Conservation (phyloP, 768 basidiomycete species). For the Termitomyces sp. region DNA sequence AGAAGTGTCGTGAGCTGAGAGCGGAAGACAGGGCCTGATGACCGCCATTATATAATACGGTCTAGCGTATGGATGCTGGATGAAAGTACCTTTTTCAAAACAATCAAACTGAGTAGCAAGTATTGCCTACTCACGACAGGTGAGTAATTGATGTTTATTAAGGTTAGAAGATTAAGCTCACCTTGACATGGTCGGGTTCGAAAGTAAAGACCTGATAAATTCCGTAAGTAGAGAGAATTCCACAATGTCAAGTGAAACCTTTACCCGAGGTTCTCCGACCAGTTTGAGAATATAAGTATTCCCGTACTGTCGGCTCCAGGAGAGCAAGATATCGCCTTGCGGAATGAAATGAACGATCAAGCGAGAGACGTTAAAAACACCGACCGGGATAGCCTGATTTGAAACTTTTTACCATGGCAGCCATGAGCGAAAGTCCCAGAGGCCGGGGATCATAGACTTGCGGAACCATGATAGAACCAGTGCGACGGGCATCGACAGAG, state of each 20-base stretch:
- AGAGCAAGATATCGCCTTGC: conserved; percentile 23
- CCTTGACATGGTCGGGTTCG: conserved; percentile 45
- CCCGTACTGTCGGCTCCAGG: conserved; percentile 21
- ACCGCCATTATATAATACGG: background rate
- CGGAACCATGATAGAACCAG: conserved; percentile 28
- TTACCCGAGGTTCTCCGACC: conserved; percentile 26
- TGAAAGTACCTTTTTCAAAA: conserved; percentile 36
- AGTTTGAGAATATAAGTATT: conserved; percentile 21
- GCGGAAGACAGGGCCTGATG: conserved; percentile 21
- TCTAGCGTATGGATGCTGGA: background rate
- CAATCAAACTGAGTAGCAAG: conserved; percentile 43
- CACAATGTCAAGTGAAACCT: background rate
- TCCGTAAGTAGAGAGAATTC: background rate
- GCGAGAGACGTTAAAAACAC: background rate
- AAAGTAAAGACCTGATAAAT: conserved; percentile 30
- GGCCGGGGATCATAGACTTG: conserved; percentile 27
- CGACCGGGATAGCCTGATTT: conserved; percentile 22
- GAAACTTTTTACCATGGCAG: conserved; percentile 17
- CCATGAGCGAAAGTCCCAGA: conserved; percentile 29
- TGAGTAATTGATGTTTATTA: background rate
- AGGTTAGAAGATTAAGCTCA: background rate
- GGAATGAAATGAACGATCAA: background rate
- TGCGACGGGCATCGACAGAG: background rate
- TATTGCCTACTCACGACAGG: conserved; percentile 18
- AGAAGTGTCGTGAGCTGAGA: conserved; percentile 31